These are phyloP conservation scores for Mortierella sp. DNA, from an alignment of 371 early-diverging fungal species.

Conservation along the genomic window DNA sequence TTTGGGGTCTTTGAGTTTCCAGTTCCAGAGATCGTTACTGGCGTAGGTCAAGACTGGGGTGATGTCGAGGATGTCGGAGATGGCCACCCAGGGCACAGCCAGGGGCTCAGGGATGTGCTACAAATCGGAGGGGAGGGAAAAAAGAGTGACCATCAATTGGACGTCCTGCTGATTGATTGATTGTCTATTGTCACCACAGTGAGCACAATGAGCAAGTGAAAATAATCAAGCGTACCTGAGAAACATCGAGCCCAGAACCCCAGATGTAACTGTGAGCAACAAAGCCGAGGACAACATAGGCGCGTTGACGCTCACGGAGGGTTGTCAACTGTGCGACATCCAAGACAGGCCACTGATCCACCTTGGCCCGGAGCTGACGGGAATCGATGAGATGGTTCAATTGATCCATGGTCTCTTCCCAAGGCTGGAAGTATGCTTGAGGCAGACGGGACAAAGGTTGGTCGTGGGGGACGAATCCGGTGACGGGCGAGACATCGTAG, in stretches of 20 bases:
- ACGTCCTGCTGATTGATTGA: neutral
- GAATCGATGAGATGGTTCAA: constrained; percentile 80
- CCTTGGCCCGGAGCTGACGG: constrained; percentile 74
- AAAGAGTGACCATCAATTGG: neutral
- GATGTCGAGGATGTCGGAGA: constrained; percentile 80
- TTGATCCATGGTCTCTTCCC: constrained; percentile 88
- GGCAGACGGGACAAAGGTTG: constrained; percentile 80
- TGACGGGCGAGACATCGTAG: constrained; percentile 41
- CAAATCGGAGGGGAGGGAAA: no score
- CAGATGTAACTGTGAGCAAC: constrained; percentile 91
- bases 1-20: constrained; percentile 74
- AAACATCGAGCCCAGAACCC: constrained; percentile 72
- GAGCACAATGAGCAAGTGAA: no score
- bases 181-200: neutral
- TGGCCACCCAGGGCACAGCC: constrained; percentile 85
- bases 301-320: constrained; percentile 80
- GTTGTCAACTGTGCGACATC: constrained; percentile 66
- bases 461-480: constrained; percentile 48
- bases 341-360: constrained; percentile 82
- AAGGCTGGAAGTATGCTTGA: constrained; percentile 82
- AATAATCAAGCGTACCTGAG: constrained; percentile 59
- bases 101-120: constrained; percentile 78
- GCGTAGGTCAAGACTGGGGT: constrained; percentile 91
- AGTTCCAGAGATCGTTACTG: constrained; percentile 89
- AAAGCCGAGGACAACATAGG: constrained; percentile 85